phyloP scores from a whole-genome alignment of 306 rosid species.

The Acacia melanoxylon region DNA sequence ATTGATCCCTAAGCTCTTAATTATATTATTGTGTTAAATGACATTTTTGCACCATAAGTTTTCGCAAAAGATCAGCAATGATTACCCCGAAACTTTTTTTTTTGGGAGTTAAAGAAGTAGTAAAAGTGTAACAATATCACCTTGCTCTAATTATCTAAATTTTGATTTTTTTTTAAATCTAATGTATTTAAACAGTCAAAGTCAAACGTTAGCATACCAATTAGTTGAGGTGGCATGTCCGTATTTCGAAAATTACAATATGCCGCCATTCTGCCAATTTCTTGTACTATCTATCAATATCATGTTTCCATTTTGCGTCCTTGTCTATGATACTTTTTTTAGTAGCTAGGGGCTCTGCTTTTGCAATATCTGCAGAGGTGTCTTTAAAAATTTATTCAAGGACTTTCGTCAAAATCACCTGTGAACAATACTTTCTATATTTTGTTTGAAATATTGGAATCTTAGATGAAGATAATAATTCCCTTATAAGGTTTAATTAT shows the following conservation, averaged over 20 bases:
- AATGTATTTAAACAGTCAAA: too few species aligned
- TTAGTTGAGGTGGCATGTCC: background rate
- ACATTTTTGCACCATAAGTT: too few species aligned
- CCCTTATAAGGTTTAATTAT: background rate
- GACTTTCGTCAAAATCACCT: background rate
- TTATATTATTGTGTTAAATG: too few species aligned
- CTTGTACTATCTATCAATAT: background rate
- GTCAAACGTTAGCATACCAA: too few species aligned
- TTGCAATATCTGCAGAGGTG: conserved; percentile 15
- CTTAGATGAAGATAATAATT: too few species aligned
- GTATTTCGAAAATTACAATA: conserved; percentile 17
- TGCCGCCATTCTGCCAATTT: background rate
- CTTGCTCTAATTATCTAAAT: too few species aligned
- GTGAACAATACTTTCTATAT: background rate
- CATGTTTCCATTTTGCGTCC: background rate
- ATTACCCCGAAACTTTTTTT: too few species aligned
- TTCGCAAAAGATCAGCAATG: too few species aligned
- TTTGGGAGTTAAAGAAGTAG: too few species aligned
- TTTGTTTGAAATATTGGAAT: background rate
- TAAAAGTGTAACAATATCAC: too few species aligned
- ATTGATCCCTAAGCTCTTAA: too few species aligned
- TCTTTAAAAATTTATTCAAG: background rate
- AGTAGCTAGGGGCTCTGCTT: background rate
- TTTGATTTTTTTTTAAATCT: too few species aligned
- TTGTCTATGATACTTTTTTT: background rate